These are phyloP conservation scores for Chaetomiaceae sp. DNA, from an alignment of 2,329 filamentous ascomycete genomes.

Conservation along the genomic window DNA sequence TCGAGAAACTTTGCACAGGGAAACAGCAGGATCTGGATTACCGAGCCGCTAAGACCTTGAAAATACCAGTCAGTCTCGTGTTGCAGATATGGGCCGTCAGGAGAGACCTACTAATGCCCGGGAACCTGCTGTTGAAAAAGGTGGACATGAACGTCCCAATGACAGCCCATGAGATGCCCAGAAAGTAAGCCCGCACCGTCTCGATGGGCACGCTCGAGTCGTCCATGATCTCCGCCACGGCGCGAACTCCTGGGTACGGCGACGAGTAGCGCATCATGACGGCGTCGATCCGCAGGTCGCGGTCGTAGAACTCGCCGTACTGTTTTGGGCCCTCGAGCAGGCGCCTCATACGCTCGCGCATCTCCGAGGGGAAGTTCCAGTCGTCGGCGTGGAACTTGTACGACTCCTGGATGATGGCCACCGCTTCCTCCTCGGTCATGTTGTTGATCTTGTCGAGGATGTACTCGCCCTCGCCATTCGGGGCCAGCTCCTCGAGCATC, in stretches of 20 bases:
- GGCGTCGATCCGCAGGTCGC: constrained; percentile 39
- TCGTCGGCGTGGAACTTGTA: constrained; percentile 40
- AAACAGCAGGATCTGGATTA: constrained; percentile 44
- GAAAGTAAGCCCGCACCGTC: constrained; percentile 40
- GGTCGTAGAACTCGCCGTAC: constrained; percentile 40
- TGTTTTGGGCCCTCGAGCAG: constrained; percentile 36
- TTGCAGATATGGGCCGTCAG: too few species aligned
- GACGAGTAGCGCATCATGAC: constrained; percentile 38
- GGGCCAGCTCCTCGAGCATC: constrained; percentile 39
- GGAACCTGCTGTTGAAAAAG: constrained; percentile 40
- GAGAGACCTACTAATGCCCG: constrained; percentile 32
- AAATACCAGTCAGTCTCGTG: neutral
- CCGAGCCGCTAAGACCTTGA: constrained; percentile 32
- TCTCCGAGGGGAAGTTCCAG: constrained; percentile 42
- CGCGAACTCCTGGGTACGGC: constrained; percentile 40
- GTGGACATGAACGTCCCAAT: constrained; percentile 39
- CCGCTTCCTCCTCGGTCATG: constrained; percentile 41
- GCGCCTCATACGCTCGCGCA: constrained; percentile 39
- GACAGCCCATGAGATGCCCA: constrained; percentile 38
- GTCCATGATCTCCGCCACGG: constrained; percentile 37
- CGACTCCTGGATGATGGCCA: constrained; percentile 37
- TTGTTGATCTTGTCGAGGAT: constrained; percentile 39
- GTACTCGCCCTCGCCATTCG: constrained; percentile 41
- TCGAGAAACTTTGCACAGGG: constrained; percentile 44
- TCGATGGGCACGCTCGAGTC: constrained; percentile 36